Percentiles rank a stretch among this genome's conserved stretches.
Evolutionary conservation across 2,329 filamentous ascomycete species (phyloP).

Genomic region (Talaromyces funiculosus): DNA sequence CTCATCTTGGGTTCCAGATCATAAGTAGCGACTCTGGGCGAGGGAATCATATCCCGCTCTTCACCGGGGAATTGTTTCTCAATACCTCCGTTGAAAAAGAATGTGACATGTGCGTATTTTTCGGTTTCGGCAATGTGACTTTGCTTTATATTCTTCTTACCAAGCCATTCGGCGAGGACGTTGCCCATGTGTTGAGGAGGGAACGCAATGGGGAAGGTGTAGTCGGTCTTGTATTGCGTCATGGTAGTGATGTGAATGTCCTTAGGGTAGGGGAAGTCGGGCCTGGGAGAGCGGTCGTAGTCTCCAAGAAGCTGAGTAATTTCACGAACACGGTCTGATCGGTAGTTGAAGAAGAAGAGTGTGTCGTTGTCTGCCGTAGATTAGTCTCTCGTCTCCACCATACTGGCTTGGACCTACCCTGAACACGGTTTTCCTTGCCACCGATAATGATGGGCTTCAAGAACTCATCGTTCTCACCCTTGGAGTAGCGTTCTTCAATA

Average conservation of each 20-base stretch:
- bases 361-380: constrained; percentile 68
- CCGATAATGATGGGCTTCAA: constrained; percentile 94
- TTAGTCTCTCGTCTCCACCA: constrained; percentile 16
- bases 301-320: constrained; percentile 90
- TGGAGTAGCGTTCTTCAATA: constrained; percentile 80
- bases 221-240: constrained; percentile 97
- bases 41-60: constrained; percentile 87
- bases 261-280: constrained; percentile 91
- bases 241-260: constrained; percentile 85
- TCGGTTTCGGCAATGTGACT: constrained; percentile 97
- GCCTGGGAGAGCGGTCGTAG: constrained; percentile 81
- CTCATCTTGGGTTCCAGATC: constrained; percentile 95
- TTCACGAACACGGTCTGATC: constrained; percentile 93
- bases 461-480: constrained; percentile 93
- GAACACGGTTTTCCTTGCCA: constrained; percentile 76
- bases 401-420: constrained; percentile 53
- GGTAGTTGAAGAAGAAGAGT: constrained; percentile 99
- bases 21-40: constrained; percentile 88
- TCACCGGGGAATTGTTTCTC: constrained; percentile 94
- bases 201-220: constrained; percentile 87
- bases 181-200: constrained; percentile 94
- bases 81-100: constrained; percentile 99
- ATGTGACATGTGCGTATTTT: constrained; percentile 98
- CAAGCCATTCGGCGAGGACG: constrained; percentile 94
- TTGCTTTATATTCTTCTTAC: constrained; percentile 83